These are phyloP conservation scores for Syzygium aqueum DNA, from an alignment of 345 rosid genomes.

Conservation along the genomic window DNA sequence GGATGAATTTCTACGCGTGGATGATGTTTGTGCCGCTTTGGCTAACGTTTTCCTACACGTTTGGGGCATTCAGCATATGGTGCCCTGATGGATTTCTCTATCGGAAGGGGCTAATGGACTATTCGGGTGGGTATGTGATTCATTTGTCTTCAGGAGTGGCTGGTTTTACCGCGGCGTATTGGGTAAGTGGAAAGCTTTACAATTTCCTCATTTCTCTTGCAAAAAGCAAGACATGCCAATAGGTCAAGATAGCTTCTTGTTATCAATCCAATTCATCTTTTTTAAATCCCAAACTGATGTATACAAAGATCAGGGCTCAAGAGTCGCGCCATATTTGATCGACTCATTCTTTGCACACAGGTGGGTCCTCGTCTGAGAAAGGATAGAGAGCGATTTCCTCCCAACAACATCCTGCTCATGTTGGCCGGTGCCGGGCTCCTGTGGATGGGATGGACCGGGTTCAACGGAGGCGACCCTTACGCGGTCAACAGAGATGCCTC, in stretches of 20 bases:
- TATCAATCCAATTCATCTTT: neutral
- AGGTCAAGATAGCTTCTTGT: neutral
- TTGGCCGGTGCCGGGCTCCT: constrained; percentile 39
- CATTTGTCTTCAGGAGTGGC: constrained; percentile 42
- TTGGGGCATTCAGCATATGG: constrained; percentile 35
- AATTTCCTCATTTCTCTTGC: neutral
- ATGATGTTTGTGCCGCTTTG: constrained; percentile 43
- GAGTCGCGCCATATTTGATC: neutral
- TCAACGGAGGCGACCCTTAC: constrained; percentile 52
- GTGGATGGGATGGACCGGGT: constrained; percentile 56
- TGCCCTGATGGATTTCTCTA: constrained; percentile 17
- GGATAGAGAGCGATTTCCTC: constrained; percentile 42
- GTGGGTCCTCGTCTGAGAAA: constrained; percentile 38
- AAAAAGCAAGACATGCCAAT: neutral
- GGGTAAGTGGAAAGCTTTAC: constrained; percentile 17
- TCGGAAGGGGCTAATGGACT: constrained; percentile 29
- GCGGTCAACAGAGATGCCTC: constrained; percentile 20
- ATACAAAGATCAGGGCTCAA: neutral
- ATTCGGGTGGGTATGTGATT: constrained; percentile 44
- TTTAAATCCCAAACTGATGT: neutral
- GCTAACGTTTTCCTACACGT: constrained; percentile 36
- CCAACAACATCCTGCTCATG: constrained; percentile 41
- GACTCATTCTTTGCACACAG: neutral
- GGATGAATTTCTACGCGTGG: constrained; percentile 42
- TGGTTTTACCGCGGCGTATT: constrained; percentile 35